These are phyloP conservation scores for Rostrohypoxylon terebratum DNA, from an alignment of 495 filamentous ascomycete species.

Conservation along the genomic window DNA sequence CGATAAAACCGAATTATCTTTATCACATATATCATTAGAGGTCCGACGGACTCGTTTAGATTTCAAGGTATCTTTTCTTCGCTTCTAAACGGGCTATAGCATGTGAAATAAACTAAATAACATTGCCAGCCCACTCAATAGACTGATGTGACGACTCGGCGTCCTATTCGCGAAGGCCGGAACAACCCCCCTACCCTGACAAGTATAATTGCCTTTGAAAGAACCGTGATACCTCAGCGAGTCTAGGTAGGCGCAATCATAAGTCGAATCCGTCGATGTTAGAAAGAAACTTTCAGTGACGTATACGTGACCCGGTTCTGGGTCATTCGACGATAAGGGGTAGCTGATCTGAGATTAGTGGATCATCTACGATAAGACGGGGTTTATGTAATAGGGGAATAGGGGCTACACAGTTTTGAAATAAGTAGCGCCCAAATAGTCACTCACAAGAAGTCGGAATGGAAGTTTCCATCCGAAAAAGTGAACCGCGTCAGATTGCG, in stretches of 20 bases:
- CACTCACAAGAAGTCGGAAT: constrained; percentile 33
- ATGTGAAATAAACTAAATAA: neutral
- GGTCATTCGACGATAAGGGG: constrained; percentile 15
- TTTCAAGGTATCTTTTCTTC: neutral
- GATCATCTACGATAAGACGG: neutral
- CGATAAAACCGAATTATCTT: no score
- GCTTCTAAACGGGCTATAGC: neutral
- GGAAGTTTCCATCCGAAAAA: constrained; percentile 20
- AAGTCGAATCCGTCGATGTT: constrained; percentile 29
- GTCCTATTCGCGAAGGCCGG: neutral
- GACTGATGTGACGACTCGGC: neutral
- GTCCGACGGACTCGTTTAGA: no score
- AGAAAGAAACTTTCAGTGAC: constrained; percentile 21
- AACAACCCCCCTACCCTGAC: constrained; percentile 24
- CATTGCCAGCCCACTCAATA: constrained; percentile 3
- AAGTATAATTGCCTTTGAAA: constrained; percentile 29
- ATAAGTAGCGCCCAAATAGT: no score
- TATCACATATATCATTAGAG: no score
- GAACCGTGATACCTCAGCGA: constrained; percentile 11
- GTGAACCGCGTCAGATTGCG: constrained; percentile 14
- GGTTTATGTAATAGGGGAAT: neutral
- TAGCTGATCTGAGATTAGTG: constrained; percentile 15
- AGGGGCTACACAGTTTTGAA: neutral
- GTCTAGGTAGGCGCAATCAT: constrained; percentile 30
- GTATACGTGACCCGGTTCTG: constrained; percentile 12